Evolutionary conservation across 768 basidiomycete species (phyloP), one percentile per base, ranked within the genome.

Genomic region (Coprinopsis sp.): DNA sequence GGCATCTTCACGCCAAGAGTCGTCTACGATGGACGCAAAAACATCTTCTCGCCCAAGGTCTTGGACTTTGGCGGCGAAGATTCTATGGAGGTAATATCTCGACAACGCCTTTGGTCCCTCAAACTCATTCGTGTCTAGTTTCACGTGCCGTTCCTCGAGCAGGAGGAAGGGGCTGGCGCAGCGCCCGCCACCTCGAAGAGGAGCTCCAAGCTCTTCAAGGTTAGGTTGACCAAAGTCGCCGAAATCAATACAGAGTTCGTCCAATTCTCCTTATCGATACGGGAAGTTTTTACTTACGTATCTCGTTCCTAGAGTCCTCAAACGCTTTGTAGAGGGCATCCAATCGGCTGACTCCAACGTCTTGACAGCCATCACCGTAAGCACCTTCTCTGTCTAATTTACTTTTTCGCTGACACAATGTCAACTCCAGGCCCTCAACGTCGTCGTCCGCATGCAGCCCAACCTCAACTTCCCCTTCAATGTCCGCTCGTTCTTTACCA

Each of bases 1-100:
- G 62, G 73, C 10, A 61, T 87, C 13, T 91, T 91, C 58, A 80
- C 74, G 1, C 82, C 79, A 2, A 77, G 71, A 4, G 82, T 72
- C 11, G 85, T 77, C 1, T 91, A 90, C 46, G 89, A 91, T 50
- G 88, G 88, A 0, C 72, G 83, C 18, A 91, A 90, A 61, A 91
- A 91, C 49, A 59, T 72, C 12, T 91, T 84, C 54, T 68, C 82
- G 4, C 66, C 78, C 11, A 67, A 72, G 24, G 65, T 71, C 44
- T 65, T 90, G 4, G 73, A 77, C 0, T 75, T 92, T 14, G 78
- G 77, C 14, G 69, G 68, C 0, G 64, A 51, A 0, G 66, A 74
- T 22, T 74, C 71, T 2, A 71, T 71, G 47, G 78, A 79, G 68
- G 84, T 79, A 55, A 50, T 66, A 61, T 22, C 16, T 13, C 8